Percentiles rank a stretch among this genome's conserved stretches.
Conservation (phyloP, 2,329 filamentous ascomycete genomes). For the Aureobasidium sp. region DNA sequence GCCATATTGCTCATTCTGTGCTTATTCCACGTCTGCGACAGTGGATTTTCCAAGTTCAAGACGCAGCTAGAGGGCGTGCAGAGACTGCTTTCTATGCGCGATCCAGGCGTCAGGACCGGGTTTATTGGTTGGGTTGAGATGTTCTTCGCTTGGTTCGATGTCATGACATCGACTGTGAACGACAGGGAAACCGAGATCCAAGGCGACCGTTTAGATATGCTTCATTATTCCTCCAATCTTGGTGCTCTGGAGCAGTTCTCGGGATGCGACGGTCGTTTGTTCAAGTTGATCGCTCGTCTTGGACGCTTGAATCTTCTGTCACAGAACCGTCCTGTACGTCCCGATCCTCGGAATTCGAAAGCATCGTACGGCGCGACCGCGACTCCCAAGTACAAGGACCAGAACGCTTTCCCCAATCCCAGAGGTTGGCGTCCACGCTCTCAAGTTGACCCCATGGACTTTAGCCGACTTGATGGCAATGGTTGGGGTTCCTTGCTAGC, state of each 20-base stretch:
- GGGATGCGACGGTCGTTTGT: constrained; percentile 77
- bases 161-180: constrained; percentile 84
- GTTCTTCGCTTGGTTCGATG: constrained; percentile 90
- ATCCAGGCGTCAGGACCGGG: constrained; percentile 48
- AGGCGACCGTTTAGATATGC: constrained; percentile 53
- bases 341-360: constrained; percentile 21
- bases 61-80: constrained; percentile 90
- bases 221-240: constrained; percentile 55
- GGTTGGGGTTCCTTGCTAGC: constrained; percentile 51
- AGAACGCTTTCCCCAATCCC: background rate
- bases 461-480: constrained; percentile 57
- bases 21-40: constrained; percentile 89
- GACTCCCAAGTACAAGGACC: background rate
- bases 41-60: constrained; percentile 84
- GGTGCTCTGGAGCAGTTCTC: constrained; percentile 76
- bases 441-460: constrained; percentile 25
- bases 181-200: constrained; percentile 77
- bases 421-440: constrained; percentile 1
- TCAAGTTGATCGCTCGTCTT: constrained; percentile 75
- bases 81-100: constrained; percentile 73
- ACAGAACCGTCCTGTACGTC: constrained; percentile 49
- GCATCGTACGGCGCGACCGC: background rate
- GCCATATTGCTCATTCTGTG: constrained; percentile 82
- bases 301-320: constrained; percentile 78
- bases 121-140: constrained; percentile 86